Base-by-base conservation (phyloP, 768 basidiomycete genomes). In the Psilocybe subaeruginosa region DNA sequence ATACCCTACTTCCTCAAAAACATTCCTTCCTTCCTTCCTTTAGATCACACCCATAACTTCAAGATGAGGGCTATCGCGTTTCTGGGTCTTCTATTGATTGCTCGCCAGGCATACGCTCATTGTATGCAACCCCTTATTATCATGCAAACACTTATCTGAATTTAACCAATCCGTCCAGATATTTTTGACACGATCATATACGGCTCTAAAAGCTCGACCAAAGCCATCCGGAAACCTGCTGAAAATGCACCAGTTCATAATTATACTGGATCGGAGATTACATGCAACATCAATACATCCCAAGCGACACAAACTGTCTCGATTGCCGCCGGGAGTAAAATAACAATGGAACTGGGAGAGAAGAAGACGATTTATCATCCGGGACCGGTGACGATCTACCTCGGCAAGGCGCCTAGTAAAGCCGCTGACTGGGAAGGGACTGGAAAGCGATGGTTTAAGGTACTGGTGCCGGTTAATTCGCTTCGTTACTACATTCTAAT, bases 401-500 rank as follows among this genome's bases (percentile, higher is more conserved):
- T 85, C 54, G 82, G 82, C 33, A 76, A 79, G 64, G 82, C 80
- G 8, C 80, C 82, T 2, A 53, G 64, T 0, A 71, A 73, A 17
- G 81, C 70, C 35, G 70, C 72, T 9, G 63, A 59, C 54, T 82
- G 80, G 76, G 79, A 80, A 43, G 82, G 82, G 23, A 73, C 73
- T 61, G 82, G 82, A 48, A 58, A 69, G 19, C 74, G 77, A 54
- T 84, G 82, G 82, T 84, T 83, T 68, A 81, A 82, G 78, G 80
- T 82, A 58, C 31, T 3, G 66, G 69, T 17, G 60, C 66, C 58
- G 64, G 64, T 50, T 64, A 65, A 17, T 8, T 8, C 45, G 31
- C 3, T 19, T 3, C 33, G 11, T 2, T 8, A 3, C 11, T 17
- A 35, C n/a, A 37, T 46, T 14, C 14, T 47, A 4, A 33, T 17